Base-by-base conservation (phyloP, 2,329 filamentous ascomycete species). In the Cadophora sp. region DNA sequence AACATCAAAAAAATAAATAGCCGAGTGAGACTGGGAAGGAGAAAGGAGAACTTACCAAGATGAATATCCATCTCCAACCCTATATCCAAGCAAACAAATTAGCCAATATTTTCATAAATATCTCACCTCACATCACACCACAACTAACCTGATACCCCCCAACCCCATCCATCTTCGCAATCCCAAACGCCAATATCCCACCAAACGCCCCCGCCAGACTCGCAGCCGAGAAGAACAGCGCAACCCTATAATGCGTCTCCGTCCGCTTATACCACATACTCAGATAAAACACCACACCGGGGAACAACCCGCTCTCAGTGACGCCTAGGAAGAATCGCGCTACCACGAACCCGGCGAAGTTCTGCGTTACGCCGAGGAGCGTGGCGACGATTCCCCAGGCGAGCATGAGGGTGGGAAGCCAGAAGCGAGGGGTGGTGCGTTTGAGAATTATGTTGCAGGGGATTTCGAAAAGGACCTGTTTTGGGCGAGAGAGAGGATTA, bases 401-500 rank as follows among this genome's bases (percentile, higher is more conserved):
- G 2, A 87, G 77, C 1, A 87, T 88, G 2, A 89, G 76, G 0
- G 85, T 85, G 0, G 86, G 86, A 0, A 88, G 77, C 86, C 85
- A 88, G 24, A 86, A 76, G 3, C 80, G 77, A 0, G 87, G 87
- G 18, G 84, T 88, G 0, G 87, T 89, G 0, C 83, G 79, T 72
- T 89, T 90, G 20, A 89, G 81, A 11, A 89, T 33, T 18, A 89
- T 85, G 70, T 89, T 89, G 72, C 86, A 89, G 0, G 87, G 87
- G 6, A 89, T 81, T 83, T 88, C 85, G 50, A 87, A 87, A 13
- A 87, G 72, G 1, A 87, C 74, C 71, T 75, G 27, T 20, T 33
- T 20, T 33, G 27, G 22, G 5, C 5, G 36, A 27, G 20, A n/a
- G n/a, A 60, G 41, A 45, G 50, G 1, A 8, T 66, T 22, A 48